These are phyloP conservation scores for Funneliformis mosseae DNA, from an alignment of 192 early-diverging fungal species.

Conservation along the genomic window DNA sequence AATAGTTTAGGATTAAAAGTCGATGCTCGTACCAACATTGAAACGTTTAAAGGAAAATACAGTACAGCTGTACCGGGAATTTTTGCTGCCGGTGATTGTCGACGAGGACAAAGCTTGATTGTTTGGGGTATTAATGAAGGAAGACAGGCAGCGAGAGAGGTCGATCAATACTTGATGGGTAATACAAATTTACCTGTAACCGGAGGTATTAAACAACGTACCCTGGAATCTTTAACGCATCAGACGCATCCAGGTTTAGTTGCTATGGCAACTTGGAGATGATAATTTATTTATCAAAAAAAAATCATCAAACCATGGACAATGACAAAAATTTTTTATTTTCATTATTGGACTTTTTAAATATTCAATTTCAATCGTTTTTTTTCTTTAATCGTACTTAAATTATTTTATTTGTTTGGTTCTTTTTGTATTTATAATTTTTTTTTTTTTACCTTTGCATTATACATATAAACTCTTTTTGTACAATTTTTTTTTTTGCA, in stretches of 20 bases:
- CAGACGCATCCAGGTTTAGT: constrained; percentile 6
- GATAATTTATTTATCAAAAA: no score
- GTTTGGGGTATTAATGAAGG: constrained; percentile 99
- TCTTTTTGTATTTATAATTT: no score
- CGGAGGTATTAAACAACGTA: constrained; percentile 81
- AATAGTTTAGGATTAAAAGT: constrained; percentile 81
- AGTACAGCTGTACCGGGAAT: constrained; percentile 77
- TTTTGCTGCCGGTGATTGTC: constrained; percentile 97
- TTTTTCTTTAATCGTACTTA: no score
- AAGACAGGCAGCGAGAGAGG: constrained; percentile 89
- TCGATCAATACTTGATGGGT: constrained; percentile 83
- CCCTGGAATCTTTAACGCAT: constrained; percentile 44
- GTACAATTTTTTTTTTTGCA: no score
- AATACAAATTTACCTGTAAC: constrained; percentile 82
- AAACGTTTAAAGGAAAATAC: constrained; percentile 78
- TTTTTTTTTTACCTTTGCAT: no score
- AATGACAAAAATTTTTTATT: no score
- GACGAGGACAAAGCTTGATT: constrained; percentile 92
- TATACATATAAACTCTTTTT: no score
- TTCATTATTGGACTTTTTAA: no score
- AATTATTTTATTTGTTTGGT: no score
- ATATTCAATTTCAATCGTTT: no score
- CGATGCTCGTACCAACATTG: constrained; percentile 78
- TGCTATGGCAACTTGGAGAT: background rate
- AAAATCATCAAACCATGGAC: no score